A percentile compares a stretch with the other conserved stretches of the same genome.
These are phyloP conservation scores for Kodamaea neixiangensis DNA, from an alignment of 805 yeast genomes.

Conservation along the genomic window DNA sequence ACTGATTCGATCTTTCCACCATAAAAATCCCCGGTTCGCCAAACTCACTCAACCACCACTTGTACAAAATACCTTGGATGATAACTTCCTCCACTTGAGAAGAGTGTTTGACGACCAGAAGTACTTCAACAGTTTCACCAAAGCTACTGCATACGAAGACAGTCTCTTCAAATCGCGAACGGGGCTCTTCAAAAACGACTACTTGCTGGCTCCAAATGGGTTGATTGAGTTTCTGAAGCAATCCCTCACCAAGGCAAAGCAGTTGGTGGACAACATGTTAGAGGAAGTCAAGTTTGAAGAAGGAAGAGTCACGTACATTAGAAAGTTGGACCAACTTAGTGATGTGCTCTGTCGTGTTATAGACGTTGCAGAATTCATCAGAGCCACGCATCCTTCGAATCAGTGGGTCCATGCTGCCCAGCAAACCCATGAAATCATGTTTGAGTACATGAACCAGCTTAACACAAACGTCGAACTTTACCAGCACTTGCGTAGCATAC, in stretches of 20 bases:
- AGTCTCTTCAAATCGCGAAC: constrained; percentile 21
- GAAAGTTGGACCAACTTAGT: constrained; percentile 77
- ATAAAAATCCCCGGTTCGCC: not conserved
- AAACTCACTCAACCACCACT: not conserved
- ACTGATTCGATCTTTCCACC: not conserved
- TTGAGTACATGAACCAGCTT: constrained; percentile 88
- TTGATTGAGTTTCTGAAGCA: constrained; percentile 62
- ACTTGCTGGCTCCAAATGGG: constrained; percentile 69
- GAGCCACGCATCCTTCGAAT: constrained; percentile 82
- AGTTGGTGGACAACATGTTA: constrained; percentile 58
- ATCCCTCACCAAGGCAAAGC: constrained; percentile 67
- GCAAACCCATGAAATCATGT: constrained; percentile 81
- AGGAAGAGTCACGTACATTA: constrained; percentile 50
- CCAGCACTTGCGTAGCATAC: constrained; percentile 54
- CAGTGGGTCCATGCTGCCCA: constrained; percentile 80
- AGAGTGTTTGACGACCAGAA: constrained; percentile 62
- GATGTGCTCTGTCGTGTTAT: constrained; percentile 90
- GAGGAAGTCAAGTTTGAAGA: constrained; percentile 31
- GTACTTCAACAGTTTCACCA: constrained; percentile 56
- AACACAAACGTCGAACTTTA: constrained; percentile 82
- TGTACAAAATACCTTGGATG: not conserved
- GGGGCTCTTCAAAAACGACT: constrained; percentile 78
- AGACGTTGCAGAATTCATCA: constrained; percentile 88
- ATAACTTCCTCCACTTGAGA: constrained; percentile 23
- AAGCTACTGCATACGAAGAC: constrained; percentile 11